Conservation (phyloP, 73 alveolate species). For the Blepharisma japonicum region DNA sequence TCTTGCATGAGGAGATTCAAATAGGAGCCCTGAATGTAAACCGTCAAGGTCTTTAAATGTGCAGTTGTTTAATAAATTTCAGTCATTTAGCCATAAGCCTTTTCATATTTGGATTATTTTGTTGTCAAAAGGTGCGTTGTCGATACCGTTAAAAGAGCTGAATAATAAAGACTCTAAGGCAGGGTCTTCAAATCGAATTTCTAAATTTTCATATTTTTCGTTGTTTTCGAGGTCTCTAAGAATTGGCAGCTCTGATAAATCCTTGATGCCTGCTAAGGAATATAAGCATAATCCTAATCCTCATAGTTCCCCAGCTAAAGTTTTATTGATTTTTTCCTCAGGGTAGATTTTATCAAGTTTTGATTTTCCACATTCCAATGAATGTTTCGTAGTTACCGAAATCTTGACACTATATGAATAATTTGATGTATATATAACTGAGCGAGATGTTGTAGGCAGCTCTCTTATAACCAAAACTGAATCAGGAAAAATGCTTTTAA, state of each 20-base stretch:
- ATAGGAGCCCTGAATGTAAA: constrained; percentile 8
- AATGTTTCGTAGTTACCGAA: not conserved
- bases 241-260: not conserved
- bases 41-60: not conserved
- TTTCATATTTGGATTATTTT: not conserved
- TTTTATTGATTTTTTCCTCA: not conserved
- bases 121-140: not conserved
- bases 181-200: not conserved
- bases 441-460: not conserved
- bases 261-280: not conserved
- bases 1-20: not conserved
- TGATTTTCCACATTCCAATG: not conserved
- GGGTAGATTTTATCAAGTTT: not conserved
- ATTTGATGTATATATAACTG: not conserved
- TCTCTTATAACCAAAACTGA: not conserved
- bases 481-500: not conserved
- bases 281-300: not conserved
- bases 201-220: too few relatives aligned
- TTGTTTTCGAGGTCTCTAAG: not conserved
- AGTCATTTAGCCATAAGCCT: not conserved
- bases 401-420: constrained; percentile 1
- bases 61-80: not conserved
- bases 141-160: too few relatives aligned
- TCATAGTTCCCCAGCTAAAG: too few relatives aligned
- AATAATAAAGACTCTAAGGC: not conserved